Evolutionary conservation across 139 green algal genomes (phyloP), one percentile per base, ranked within the genome.

Genomic region (Picochlorum sp.): DNA sequence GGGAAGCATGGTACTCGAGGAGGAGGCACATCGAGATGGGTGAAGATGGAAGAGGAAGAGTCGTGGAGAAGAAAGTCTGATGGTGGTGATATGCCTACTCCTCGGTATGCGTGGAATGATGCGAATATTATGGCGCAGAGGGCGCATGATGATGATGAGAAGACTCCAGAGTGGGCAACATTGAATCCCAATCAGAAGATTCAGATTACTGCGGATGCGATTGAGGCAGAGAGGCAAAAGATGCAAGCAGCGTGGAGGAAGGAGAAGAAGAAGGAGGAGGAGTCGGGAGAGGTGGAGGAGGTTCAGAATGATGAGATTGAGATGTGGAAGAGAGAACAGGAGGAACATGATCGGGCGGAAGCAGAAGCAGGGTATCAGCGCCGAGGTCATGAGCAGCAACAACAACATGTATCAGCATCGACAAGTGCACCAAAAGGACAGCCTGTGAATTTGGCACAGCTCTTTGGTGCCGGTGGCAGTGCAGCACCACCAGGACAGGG

Each of bases 171-270:
- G 45, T 77, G 70, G 70, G 63, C 63, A 3, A 64, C 67, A 6
- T 64, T 66, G 13, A 49, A 37, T 23, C 14, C n/a, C 7, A 57
- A 26, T 18, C 18, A 23, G 15, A 66, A 60, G n/a, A 18, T 38
- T 3, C 23, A 16, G 47, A 70, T 78, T 59, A 76, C 66, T 34
- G 71, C 71, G 1, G 65, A 63, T 4, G 67, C 75, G 34, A 74
- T 78, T 4, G 71, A 78, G 57, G 71, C 60, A 4, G 71, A 78
- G 47, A 67, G 71, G 23, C 71, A 71, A 61, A 64, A 61, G 20
- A 78, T 78, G 71, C 71, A 78, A 47, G 66, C 60, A 57, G 23
- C 66, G 51, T 78, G 70, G 70, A 67, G 63, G 30, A 66, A 66
- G 54, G 23, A 49, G 11, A 34, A 55, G 26, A 38, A 7, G 8